Evolutionary conservation across 208 protist species (phyloP), one percentile per base, ranked within the genome.

Genomic region (Leishmania martiniquensis): DNA sequence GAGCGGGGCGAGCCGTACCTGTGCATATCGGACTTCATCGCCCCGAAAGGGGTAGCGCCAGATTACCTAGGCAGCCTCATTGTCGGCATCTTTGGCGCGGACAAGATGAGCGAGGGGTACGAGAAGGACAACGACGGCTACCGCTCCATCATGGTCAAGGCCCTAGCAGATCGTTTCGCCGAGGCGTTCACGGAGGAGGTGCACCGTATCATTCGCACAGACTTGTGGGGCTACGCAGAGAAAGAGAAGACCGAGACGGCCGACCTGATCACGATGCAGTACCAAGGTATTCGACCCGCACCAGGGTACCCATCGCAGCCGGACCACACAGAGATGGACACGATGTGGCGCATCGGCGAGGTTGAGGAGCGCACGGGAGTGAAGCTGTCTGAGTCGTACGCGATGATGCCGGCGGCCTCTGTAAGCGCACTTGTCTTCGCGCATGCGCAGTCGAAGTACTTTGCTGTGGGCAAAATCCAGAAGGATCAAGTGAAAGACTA

Each of bases 261-360:
- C 17, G 98, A 99, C 47, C 73, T 99, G 20, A 89, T 98, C 60
- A 97, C 97, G 83, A 87, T 99, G 72, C 92, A 98, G 85, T 99
- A 99, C 81, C 89, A 98, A 75, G 98, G 98, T 76, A 99, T 99
- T 79, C 86, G 98, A 3, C 98, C 98, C 12, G 98, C 98, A 15
- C 97, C 97, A 0, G 98, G 98, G 55, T 99, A 99, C 83, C 98
- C 98, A 7, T 95, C 89, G 17, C 98, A 99, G 89, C 98, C 98
- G 1, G 98, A 99, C 85, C 98, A 99, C 87, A 98, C 93, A 32
- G 98, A 99, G 87, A 99, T 99, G 92, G 25, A 44, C 15, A 95
- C 91, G 2, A 97, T 99, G 86, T 99, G 97, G 97, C 45, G 77
- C 55, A 15, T 94, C 17, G 88, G 81, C 34, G 65, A 88, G 60